Percentiles rank a stretch among this genome's conserved stretches.
These are phyloP conservation scores for Colletotrichum scovillei DNA, from an alignment of 2,329 filamentous ascomycete genomes.

Conservation along the genomic window DNA sequence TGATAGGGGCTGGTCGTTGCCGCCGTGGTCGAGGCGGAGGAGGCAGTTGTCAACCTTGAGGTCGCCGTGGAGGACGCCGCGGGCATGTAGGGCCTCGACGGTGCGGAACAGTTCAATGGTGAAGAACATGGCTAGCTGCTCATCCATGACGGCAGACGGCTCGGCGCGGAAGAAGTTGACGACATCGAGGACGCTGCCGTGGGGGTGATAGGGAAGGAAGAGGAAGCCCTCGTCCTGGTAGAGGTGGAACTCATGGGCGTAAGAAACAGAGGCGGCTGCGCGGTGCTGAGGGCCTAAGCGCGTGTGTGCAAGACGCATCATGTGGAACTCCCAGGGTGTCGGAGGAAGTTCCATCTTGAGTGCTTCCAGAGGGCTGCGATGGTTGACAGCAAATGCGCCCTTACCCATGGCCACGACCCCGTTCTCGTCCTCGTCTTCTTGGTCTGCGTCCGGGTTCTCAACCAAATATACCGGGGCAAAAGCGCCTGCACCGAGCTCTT, in stretches of 20 bases:
- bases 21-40: conserved; percentile 76
- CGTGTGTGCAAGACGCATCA: conserved; percentile 84
- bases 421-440: conserved; percentile 58
- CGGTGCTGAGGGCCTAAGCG: conserved; percentile 79
- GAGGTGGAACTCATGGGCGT: conserved; percentile 90
- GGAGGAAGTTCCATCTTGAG: conserved; percentile 95
- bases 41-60: conserved; percentile 97
- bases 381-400: conserved; percentile 66
- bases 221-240: conserved; percentile 92
- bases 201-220: conserved; percentile 85
- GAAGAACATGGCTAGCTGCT: conserved; percentile 95
- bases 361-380: conserved; percentile 77
- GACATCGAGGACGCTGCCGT: conserved; percentile 94
- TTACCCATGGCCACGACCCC: conserved; percentile 67
- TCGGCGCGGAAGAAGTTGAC: conserved; percentile 88
- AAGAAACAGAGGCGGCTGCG: conserved; percentile 80
- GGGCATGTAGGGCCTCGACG: conserved; percentile 85
- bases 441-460: conserved; percentile 72
- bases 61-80: conserved; percentile 88
- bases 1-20: conserved; percentile 59
- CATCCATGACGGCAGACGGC: conserved; percentile 82
- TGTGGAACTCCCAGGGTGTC: conserved; percentile 94
- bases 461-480: conserved; percentile 96
- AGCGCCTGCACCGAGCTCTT: conserved; percentile 90
- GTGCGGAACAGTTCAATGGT: conserved; percentile 90